phyloP scores from a whole-genome alignment of 371 early-diverging fungal species.

The Umbelopsis sp. region DNA sequence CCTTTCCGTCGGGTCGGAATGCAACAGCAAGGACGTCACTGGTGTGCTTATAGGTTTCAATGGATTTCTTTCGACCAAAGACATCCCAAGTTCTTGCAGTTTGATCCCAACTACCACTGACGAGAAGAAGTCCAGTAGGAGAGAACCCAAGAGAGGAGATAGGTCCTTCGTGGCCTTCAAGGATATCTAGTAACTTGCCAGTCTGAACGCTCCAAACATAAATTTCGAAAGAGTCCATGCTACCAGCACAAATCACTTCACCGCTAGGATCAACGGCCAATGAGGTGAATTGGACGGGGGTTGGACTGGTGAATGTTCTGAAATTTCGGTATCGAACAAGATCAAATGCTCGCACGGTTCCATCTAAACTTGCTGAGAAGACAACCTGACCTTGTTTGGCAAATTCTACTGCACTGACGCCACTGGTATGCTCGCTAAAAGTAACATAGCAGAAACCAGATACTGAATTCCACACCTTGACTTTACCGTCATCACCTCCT shows the following conservation, averaged over 20 bases:
- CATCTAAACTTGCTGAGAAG: constrained; percentile 94
- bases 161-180: constrained; percentile 94
- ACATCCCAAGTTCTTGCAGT: constrained; percentile 94
- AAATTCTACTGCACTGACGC: constrained; percentile 87
- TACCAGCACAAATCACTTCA: constrained; percentile 95
- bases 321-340: constrained; percentile 97
- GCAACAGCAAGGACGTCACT: constrained; percentile 90
- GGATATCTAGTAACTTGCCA: constrained; percentile 92
- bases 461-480: constrained; percentile 96
- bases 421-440: constrained; percentile 89
- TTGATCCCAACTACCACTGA: constrained; percentile 95
- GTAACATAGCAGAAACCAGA: constrained; percentile 98
- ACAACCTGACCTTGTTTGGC: constrained; percentile 91
- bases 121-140: constrained; percentile 73
- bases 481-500: constrained; percentile 96
- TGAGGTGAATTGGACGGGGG: constrained; percentile 93
- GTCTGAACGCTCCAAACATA: constrained; percentile 98
- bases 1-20: constrained; percentile 89
- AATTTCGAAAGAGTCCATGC: constrained; percentile 94
- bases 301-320: constrained; percentile 94
- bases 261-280: constrained; percentile 96
- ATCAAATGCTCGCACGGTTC: constrained; percentile 98
- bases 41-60: constrained; percentile 80
- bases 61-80: constrained; percentile 81
- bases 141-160: constrained; percentile 86